These are phyloP conservation scores for Galerina marginata DNA, from an alignment of 768 basidiomycete species.

Conservation along the genomic window DNA sequence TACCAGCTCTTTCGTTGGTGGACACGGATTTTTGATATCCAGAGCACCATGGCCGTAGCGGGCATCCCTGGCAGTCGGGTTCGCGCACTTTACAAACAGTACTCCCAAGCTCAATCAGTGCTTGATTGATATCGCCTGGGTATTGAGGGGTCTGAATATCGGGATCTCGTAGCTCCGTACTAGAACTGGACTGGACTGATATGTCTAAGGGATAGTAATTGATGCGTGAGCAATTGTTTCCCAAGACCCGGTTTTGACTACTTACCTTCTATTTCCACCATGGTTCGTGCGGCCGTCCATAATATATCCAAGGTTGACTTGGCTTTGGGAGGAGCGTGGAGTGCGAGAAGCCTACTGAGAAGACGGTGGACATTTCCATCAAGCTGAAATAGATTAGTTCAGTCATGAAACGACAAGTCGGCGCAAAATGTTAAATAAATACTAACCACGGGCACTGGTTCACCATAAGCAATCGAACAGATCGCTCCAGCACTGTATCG, in stretches of 20 bases:
- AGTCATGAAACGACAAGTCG: slow-evolving; percentile 3
- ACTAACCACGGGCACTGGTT: slow-evolving; percentile 83
- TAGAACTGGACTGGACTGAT: slow-evolving; percentile 2
- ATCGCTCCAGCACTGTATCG: slow-evolving; percentile 88
- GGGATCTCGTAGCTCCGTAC: slow-evolving; percentile 14
- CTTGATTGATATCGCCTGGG: slow-evolving; percentile 90
- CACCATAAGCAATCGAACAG: slow-evolving; percentile 87
- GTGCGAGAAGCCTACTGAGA: slow-evolving; percentile 80
- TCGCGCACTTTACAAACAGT: slow-evolving; percentile 89
- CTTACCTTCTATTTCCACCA: slow-evolving; percentile 56
- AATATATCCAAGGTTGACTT: slow-evolving; percentile 79
- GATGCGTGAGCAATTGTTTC: slow-evolving; percentile 2
- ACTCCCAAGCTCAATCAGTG: slow-evolving; percentile 92
- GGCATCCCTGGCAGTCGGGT: slow-evolving; percentile 77
- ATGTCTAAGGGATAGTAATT: background rate
- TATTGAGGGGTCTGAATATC: slow-evolving; percentile 36
- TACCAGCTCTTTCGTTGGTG: slow-evolving; percentile 13
- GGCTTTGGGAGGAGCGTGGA: slow-evolving; percentile 82
- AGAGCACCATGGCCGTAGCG: slow-evolving; percentile 69
- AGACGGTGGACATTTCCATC: slow-evolving; percentile 92
- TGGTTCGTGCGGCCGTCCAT: slow-evolving; percentile 77
- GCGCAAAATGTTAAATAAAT: background rate
- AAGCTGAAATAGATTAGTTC: slow-evolving; percentile 50
- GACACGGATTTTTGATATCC: slow-evolving; percentile 50
- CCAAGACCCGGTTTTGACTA: background rate